A percentile compares a stretch with the other conserved stretches of the same genome.
Evolutionary conservation across 1,139 yeast genomes (phyloP).

Genomic region (Zygosaccharomyces sapae): DNA sequence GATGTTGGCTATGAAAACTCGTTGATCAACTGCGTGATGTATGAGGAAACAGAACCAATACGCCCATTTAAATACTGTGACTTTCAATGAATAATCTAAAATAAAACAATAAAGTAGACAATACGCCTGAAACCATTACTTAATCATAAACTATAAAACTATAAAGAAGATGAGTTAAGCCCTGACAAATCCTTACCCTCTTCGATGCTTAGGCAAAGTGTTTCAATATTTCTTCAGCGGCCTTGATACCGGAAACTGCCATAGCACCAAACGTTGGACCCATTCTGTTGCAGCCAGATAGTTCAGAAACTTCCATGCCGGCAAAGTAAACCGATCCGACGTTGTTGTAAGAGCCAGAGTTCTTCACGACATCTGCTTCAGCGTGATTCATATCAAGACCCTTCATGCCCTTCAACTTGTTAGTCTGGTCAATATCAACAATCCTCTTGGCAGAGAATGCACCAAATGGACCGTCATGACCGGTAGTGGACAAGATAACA

Average conservation of each 20-base stretch:
- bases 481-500: slow-evolving; percentile 67
- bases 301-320: slow-evolving; percentile 78
- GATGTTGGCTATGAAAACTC: slow-evolving; percentile 54
- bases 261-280: slow-evolving; percentile 84
- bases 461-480: slow-evolving; percentile 83
- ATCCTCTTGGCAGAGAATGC: slow-evolving; percentile 69
- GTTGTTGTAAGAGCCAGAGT: slow-evolving; percentile 55
- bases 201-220: slow-evolving; percentile 26
- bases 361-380: slow-evolving; percentile 71
- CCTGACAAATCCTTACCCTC: neutral
- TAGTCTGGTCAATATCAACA: slow-evolving; percentile 42
- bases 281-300: slow-evolving; percentile 76
- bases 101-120: neutral
- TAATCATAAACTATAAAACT: too few species aligned
- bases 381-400: slow-evolving; percentile 77
- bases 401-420: slow-evolving; percentile 65
- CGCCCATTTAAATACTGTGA: slow-evolving; percentile 40
- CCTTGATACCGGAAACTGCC: slow-evolving; percentile 73
- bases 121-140: neutral
- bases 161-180: too few species aligned
- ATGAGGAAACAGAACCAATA: slow-evolving; percentile 65
- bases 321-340: slow-evolving; percentile 70
- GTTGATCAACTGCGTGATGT: slow-evolving; percentile 62
- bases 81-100: slow-evolving; percentile 19
- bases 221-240: slow-evolving; percentile 50